These are phyloP conservation scores for Russula sp. DNA, from an alignment of 768 basidiomycete genomes.

Conservation along the genomic window DNA sequence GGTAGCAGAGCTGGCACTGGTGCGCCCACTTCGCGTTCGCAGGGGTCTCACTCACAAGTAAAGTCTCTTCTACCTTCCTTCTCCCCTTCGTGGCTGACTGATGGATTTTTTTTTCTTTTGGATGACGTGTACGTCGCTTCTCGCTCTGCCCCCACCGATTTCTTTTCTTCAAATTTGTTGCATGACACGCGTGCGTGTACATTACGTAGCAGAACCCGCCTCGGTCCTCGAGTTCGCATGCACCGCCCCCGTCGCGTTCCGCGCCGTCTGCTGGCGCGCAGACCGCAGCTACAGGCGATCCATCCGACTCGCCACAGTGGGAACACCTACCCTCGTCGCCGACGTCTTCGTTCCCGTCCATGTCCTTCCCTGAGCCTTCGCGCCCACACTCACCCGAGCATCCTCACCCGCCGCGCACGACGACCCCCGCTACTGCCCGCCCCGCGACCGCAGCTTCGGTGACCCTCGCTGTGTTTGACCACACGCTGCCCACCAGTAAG, in stretches of 20 bases:
- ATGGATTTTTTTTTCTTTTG: too few relatives aligned
- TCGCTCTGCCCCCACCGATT: too few relatives aligned
- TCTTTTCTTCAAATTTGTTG: too few relatives aligned
- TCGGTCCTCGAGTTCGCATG: background rate
- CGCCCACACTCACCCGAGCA: conserved; percentile 38
- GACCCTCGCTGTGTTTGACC: conserved; percentile 66
- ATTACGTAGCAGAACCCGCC: background rate
- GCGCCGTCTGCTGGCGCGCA: conserved; percentile 5
- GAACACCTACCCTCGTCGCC: conserved; percentile 49
- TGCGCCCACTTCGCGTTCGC: conserved; percentile 15
- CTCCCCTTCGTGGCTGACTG: background rate
- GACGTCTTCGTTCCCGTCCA: conserved; percentile 65
- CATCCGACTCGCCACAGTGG: conserved; percentile 41
- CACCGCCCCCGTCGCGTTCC: background rate
- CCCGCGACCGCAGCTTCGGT: conserved; percentile 30
- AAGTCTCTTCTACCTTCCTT: background rate
- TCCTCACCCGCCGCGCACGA: conserved; percentile 23
- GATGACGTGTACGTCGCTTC: background rate
- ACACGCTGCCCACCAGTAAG: conserved; percentile 55
- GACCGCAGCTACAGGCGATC: conserved; percentile 19
- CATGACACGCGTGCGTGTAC: background rate
- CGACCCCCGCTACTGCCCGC: background rate
- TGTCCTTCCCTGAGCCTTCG: conserved; percentile 62
- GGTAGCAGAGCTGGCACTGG: conserved; percentile 24
- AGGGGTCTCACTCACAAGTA: conserved; percentile 7